Evolutionary conservation across 1,284 basidiomycete species (phyloP).

Genomic region (Pyrrhoderma lamaoense): DNA sequence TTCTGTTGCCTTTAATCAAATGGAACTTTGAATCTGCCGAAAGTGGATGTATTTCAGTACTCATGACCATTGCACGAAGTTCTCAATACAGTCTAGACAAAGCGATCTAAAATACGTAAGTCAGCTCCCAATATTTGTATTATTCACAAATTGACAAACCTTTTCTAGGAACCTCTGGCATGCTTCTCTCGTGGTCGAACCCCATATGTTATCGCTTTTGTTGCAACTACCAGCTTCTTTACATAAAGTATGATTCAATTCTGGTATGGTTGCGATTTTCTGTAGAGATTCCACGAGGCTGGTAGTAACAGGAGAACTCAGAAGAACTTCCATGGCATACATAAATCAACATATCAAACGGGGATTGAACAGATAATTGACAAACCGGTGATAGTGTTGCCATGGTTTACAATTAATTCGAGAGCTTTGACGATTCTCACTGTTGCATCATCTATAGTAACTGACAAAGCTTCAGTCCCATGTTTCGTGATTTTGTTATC

Average conservation of each 20-base stretch:
- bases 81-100: too few species aligned
- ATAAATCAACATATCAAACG: background rate
- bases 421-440: conserved; percentile 10
- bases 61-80: too few species aligned
- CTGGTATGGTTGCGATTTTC: background rate
- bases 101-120: too few species aligned
- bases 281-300: conserved; percentile 9
- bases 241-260: too few species aligned
- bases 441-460: background rate
- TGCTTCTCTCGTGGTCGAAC: background rate
- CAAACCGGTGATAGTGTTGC: conserved; percentile 5
- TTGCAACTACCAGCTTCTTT: background rate
- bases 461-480: background rate
- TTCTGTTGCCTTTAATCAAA: too few species aligned
- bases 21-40: too few species aligned
- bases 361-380: background rate
- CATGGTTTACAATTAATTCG: conserved; percentile 2
- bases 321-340: conserved; percentile 2
- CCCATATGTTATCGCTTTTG: background rate
- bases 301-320: conserved; percentile 10
- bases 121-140: too few species aligned
- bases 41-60: too few species aligned
- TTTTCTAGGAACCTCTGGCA: conserved; percentile 6
- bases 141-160: background rate
- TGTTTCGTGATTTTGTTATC: background rate